Percentiles rank a stretch among this genome's conserved stretches.
These are phyloP conservation scores for Corymbia maculata DNA, from an alignment of 345 rosid genomes.

Conservation along the genomic window DNA sequence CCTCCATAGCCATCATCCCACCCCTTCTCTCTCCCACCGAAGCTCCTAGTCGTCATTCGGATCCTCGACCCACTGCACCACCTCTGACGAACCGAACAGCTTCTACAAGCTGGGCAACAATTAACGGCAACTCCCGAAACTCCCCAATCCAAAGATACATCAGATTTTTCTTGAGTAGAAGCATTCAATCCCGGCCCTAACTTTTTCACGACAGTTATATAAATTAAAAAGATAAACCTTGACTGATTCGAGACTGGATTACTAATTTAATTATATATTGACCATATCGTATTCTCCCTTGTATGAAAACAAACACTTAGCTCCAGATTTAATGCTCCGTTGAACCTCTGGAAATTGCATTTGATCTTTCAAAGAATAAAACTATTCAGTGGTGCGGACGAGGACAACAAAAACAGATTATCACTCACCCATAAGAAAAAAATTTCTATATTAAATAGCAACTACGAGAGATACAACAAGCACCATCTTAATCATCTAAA, in stretches of 20 bases:
- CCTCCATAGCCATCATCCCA: no score
- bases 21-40: no score
- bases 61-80: no score
- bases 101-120: no score
- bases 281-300: background rate
- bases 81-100: no score
- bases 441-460: constrained; percentile 5
- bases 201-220: background rate
- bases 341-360: background rate
- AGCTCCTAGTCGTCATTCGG: no score
- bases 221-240: background rate
- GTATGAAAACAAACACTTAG: background rate
- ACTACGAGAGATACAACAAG: constrained; percentile 20
- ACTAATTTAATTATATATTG: background rate
- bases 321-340: background rate
- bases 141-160: background rate
- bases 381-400: constrained; percentile 6
- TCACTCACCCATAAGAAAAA: constrained; percentile 15
- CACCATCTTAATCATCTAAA: constrained; percentile 39
- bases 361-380: background rate
- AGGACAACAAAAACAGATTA: constrained; percentile 10
- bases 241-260: background rate
- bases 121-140: background rate
- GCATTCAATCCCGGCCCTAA: background rate
- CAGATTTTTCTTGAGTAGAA: background rate